Evolutionary conservation across 345 rosid species (phyloP), one percentile per base, ranked within the genome.

Genomic region (Streptanthus diversifolius): DNA sequence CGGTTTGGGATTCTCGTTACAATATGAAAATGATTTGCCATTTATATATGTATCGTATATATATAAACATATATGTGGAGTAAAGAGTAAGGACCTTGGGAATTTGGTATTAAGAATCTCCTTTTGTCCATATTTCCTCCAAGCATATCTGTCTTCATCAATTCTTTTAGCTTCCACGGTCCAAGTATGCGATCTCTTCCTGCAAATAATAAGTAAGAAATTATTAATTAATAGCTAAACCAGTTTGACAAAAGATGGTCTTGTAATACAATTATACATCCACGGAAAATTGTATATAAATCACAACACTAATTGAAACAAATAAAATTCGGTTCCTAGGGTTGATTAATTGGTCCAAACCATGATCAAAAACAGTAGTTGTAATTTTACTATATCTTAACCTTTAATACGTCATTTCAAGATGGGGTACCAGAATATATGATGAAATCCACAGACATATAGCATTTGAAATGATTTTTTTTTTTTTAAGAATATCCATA

Each of bases 71-170:
- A 56, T 45, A 69, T 36, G 18, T 41, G 32, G 14, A 45, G 29
- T 17, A 51, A 51, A 3, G 3, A 27, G 2, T 30, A 66, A 66
- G 43, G 36, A 88, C 98, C 98, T 90, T 56, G 96, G 96, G 62
- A 80, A 55, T 30, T 70, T 84, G 51, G 88, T 37, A 57, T 90
- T 81, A 62, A 89, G 89, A 55, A 93, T 93, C 56, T 56, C 80
- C 51, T 93, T 93, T 66, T 93, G 98, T 6, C 98, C 98, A 72
- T 93, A 93, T 63, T 93, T 93, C 64, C 98, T 90, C 98, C 98
- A 93, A 15, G 86, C 81, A 60, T 83, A 80, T 52, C 63, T 77
- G 48, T 93, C 98, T 37, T 86, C 87, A 36, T 86, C 88, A 33
- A 17, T 3, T 22, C 77, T 58, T 22, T 84, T 41, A 30, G 86